Evolutionary conservation across 306 rosid genomes (phyloP).

Genomic region (Comarum palustre): DNA sequence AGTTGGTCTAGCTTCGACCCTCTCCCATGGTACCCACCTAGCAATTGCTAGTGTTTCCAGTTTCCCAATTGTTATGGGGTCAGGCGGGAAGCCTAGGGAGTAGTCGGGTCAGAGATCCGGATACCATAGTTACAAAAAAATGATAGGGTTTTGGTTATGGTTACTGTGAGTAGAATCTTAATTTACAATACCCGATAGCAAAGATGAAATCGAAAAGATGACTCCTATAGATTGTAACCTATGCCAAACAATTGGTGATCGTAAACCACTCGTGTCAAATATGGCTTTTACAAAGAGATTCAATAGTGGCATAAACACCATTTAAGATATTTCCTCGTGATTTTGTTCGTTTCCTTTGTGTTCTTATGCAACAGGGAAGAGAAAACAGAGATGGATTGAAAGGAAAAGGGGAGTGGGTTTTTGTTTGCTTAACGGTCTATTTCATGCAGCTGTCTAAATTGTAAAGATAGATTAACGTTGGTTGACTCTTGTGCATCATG

Average conservation of each 20-base stretch:
- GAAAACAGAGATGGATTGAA: background rate
- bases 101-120: too few species aligned
- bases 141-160: too few species aligned
- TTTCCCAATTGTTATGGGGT: too few species aligned
- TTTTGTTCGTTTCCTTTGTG: background rate
- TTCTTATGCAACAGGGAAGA: background rate
- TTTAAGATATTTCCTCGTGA: background rate
- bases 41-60: too few species aligned
- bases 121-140: too few species aligned
- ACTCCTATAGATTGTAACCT: slow-evolving; percentile 50
- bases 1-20: too few species aligned
- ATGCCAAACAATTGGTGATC: slow-evolving; percentile 52
- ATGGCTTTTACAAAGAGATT: background rate
- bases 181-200: slow-evolving; percentile 42
- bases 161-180: slow-evolving; percentile 39
- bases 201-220: slow-evolving; percentile 49
- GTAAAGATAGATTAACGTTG: background rate
- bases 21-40: too few species aligned
- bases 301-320: background rate
- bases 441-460: background rate
- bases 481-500: background rate
- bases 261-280: slow-evolving; percentile 22
- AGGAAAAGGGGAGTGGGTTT: background rate
- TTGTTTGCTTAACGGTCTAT: background rate
- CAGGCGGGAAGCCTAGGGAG: too few species aligned